Conservation (phyloP, 2,329 filamentous ascomycete genomes). For the Colletotrichum simmondsii region DNA sequence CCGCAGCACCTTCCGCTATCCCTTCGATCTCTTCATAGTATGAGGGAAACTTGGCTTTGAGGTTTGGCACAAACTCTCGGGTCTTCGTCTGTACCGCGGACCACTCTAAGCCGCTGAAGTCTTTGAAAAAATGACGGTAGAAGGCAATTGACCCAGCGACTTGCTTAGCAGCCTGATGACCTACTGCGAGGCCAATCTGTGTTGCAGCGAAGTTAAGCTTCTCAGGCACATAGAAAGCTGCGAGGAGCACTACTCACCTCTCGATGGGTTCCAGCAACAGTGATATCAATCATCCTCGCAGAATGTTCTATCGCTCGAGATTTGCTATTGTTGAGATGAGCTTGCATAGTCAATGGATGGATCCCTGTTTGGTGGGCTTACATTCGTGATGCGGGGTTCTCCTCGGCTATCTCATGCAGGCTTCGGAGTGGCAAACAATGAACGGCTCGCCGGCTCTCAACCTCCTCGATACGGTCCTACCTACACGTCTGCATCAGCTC, state of each 20-base stretch:
- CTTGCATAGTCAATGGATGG: neutral
- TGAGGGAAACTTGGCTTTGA: neutral
- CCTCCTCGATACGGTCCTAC: neutral
- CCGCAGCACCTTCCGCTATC: neutral
- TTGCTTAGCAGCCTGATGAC: neutral
- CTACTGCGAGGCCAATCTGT: neutral
- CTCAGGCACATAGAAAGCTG: neutral
- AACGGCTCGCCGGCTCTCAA: neutral
- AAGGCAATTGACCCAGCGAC: neutral
- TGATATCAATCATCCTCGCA: neutral
- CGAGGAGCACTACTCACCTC: neutral
- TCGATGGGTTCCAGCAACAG: neutral
- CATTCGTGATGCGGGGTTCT: neutral
- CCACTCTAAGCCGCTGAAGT: neutral
- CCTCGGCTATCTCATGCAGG: neutral
- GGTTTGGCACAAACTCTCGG: neutral
- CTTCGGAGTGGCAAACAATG: neutral
- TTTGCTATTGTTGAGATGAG: neutral
- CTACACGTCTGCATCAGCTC: neutral
- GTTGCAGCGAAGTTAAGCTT: neutral
- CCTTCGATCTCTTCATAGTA: neutral
- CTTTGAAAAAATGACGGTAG: neutral
- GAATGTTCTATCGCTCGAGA: neutral
- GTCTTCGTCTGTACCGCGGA: neutral
- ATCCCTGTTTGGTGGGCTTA: neutral